Conservation (phyloP, 176 grass and related monocot genomes). For the Lolium multiflorum region DNA sequence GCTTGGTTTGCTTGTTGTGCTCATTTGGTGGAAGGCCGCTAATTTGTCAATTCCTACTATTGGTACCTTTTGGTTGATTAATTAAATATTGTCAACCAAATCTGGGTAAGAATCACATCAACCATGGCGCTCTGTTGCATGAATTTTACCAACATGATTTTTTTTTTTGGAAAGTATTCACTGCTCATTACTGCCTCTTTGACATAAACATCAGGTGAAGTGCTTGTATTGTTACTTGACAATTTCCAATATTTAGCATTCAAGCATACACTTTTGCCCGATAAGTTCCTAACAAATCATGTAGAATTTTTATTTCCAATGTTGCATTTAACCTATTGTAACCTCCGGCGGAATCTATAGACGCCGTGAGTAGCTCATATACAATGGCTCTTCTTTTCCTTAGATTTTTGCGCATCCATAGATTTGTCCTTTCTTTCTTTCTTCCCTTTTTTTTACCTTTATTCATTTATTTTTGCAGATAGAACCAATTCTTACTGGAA, state of each 20-base stretch:
- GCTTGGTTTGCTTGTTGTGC: background rate
- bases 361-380: background rate
- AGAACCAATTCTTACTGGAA: slow-evolving; percentile 87
- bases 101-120: background rate
- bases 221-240: slow-evolving; percentile 26
- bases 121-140: background rate
- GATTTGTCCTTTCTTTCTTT: slow-evolving; percentile 53
- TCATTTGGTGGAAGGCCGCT: background rate
- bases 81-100: background rate
- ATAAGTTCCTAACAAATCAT: background rate
- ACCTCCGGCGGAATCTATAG: background rate
- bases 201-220: background rate
- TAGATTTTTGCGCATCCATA: background rate
- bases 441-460: slow-evolving; percentile 62
- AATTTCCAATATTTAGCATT: slow-evolving; percentile 14
- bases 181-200: slow-evolving; percentile 8
- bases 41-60: background rate
- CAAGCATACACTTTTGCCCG: background rate
- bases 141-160: background rate
- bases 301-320: background rate
- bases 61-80: background rate
- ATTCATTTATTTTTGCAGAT: slow-evolving; percentile 80
- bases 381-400: background rate
- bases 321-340: background rate
- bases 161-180: background rate